Evolutionary conservation across 257 asterid genomes (phyloP).

Genomic region (Nicotiana sylvestris): DNA sequence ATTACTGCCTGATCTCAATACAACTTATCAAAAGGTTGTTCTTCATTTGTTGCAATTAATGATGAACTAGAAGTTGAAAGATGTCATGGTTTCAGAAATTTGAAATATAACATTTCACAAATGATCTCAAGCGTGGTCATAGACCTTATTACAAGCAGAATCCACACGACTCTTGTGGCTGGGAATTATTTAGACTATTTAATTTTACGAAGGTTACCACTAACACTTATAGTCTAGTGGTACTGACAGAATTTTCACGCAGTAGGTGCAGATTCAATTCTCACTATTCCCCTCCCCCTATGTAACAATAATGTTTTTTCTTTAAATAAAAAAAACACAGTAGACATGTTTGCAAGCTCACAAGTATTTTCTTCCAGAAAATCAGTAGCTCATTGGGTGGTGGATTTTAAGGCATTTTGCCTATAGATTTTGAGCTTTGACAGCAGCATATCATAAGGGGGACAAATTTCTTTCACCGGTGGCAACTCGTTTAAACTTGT

Average conservation of each 20-base stretch:
- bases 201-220: no score
- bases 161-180: neutral
- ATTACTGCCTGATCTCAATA: no score
- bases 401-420: neutral
- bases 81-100: neutral
- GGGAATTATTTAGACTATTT: no score
- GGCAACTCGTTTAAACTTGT: slow-evolving; percentile 20
- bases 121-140: neutral
- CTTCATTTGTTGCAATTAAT: no score
- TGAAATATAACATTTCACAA: neutral
- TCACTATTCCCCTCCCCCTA: no score
- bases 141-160: neutral
- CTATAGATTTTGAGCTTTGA: neutral
- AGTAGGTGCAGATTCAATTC: no score
- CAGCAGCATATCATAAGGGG: slow-evolving; percentile 18
- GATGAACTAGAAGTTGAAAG: no score
- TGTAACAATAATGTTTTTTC: no score
- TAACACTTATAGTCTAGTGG: no score
- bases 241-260: no score
- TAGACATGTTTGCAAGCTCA: neutral
- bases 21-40: no score
- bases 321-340: no score
- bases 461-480: neutral
- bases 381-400: neutral
- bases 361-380: neutral